Conservation (phyloP, 75 land plant genomes). For the Pinus albicaulis region DNA sequence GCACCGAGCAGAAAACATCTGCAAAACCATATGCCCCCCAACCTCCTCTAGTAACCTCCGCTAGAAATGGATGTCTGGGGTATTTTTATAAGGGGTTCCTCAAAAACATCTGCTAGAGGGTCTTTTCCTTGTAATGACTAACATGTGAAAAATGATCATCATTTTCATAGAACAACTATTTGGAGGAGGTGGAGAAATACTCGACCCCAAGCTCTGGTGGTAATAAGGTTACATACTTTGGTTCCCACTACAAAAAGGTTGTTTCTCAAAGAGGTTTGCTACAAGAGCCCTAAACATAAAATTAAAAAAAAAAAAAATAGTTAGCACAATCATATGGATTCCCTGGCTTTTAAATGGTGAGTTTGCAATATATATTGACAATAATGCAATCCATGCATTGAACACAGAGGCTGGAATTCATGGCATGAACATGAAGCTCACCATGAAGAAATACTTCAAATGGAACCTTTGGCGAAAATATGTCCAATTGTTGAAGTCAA, state of each 20-base stretch:
- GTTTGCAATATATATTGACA: not conserved
- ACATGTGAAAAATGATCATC: constrained; percentile 36
- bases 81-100: too few species aligned
- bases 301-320: not conserved
- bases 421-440: not conserved
- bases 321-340: not conserved
- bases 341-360: not conserved
- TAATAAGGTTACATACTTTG: constrained; percentile 42
- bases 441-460: not conserved
- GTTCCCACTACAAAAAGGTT: constrained; percentile 26
- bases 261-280: constrained; percentile 20
- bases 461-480: not conserved
- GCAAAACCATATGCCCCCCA: too few species aligned
- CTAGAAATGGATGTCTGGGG: too few species aligned
- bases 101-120: too few species aligned
- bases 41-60: too few species aligned
- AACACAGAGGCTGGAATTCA: not conserved
- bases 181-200: constrained; percentile 40
- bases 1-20: too few species aligned
- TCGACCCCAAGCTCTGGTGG: constrained; percentile 33
- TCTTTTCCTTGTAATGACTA: too few species aligned
- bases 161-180: constrained; percentile 26
- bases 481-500: not conserved
- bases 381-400: not conserved
- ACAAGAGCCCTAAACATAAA: not conserved